Evolutionary conservation across 768 basidiomycete species (phyloP).

Genomic region (Suillus brevipes): DNA sequence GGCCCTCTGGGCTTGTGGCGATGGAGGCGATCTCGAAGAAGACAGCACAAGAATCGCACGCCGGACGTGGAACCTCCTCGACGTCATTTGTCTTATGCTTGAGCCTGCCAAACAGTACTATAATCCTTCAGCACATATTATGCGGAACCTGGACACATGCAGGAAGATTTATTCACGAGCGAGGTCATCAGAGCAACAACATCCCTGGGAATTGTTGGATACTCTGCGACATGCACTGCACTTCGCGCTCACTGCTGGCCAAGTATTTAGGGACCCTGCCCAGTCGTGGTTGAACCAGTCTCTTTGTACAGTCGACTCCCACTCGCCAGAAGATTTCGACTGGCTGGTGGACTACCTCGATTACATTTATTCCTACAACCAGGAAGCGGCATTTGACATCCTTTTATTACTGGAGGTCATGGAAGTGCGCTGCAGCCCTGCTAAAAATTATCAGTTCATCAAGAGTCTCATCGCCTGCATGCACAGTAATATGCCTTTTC

Average conservation of each 20-base stretch:
- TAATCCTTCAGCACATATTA: not conserved
- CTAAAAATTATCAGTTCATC: not conserved
- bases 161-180: not conserved
- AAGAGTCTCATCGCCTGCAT: not conserved
- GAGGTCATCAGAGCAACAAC: not conserved
- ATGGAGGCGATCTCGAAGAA: not conserved
- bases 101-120: not conserved
- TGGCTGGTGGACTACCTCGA: not conserved
- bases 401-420: not conserved
- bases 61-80: not conserved
- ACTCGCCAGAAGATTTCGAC: not conserved
- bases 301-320: not conserved
- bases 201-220: not conserved
- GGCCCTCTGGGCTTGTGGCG: not conserved
- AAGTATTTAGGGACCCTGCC: not conserved
- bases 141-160: not conserved
- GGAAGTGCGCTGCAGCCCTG: not conserved
- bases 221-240: not conserved
- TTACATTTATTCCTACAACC: not conserved
- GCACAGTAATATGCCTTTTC: not conserved
- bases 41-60: not conserved
- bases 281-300: not conserved
- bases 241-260: not conserved
- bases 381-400: not conserved
- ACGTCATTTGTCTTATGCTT: not conserved